Evolutionary conservation across 2,329 filamentous ascomycete species (phyloP), one percentile per base, ranked within the genome.

Genomic region (Hirsutella thompsonii): DNA sequence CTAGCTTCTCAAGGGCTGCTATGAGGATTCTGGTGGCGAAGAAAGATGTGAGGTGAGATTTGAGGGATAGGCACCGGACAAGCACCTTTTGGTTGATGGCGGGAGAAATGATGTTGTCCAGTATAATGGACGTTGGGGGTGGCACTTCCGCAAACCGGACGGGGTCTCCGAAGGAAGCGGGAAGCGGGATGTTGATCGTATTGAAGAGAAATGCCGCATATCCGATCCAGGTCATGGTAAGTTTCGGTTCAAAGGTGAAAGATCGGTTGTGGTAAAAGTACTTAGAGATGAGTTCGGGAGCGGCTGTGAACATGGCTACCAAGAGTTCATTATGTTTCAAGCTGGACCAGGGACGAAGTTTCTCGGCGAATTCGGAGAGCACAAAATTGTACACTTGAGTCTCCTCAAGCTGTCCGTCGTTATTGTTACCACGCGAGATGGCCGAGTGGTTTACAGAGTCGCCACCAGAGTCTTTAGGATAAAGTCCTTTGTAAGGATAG

Each of bases 181-280:
- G 89, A 2, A 94, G 67, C 1, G 81, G 77, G 29, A 93, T 66
- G 43, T 81, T 74, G 36, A 95, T 78, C 1, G 81, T 77, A 45
- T 83, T 83, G 59, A 93, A 94, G 5, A 98, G 64, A 46, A 96
- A 86, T 0, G 88, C 79, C 0, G 88, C 87, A 56, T 93, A 94
- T 34, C 90, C 89, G 49, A 96, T 84, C 92, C 92, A 98, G 0
- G 88, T 92, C 36, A 88, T 81, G 3, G 88, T 92, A 5, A 93
- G 70, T 55, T 94, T 96, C 0, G 92, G 89, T 34, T 96, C 89
- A 47, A 94, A 87, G 0, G 81, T 77, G 52, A 96, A 92, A 41
- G 81, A 76, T 45, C 75, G 79, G 54, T 87, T 89, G 55, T 76
- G 80, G 35, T 79, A 69, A 55, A 94, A 96, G 58, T 93, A 98